Percentiles rank a stretch among this genome's conserved stretches.
Evolutionary conservation across 805 yeast species (phyloP).

Genomic region (Barnettozyma botsteinii): DNA sequence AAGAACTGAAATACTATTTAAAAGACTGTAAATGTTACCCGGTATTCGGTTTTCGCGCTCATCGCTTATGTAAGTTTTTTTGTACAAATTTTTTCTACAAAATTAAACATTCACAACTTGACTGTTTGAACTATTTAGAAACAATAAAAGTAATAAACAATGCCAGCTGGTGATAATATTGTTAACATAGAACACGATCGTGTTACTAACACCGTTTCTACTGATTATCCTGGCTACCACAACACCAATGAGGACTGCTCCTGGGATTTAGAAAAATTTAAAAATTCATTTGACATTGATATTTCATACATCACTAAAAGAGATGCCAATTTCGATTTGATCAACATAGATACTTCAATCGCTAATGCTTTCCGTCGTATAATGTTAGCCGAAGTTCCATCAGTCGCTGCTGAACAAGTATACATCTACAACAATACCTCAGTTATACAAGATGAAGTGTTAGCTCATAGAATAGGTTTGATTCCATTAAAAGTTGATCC

Average conservation of each 20-base stretch:
- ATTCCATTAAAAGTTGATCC: slow-evolving; percentile 90
- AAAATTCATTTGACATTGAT: slow-evolving; percentile 57
- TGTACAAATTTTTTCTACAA: neutral
- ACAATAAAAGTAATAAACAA: neutral
- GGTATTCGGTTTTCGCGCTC: too few relatives aligned
- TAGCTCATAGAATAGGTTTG: slow-evolving; percentile 92
- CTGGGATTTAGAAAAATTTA: slow-evolving; percentile 83
- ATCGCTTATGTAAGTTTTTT: neutral
- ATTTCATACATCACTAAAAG: slow-evolving; percentile 62
- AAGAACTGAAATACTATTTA: too few relatives aligned
- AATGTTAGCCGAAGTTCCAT: slow-evolving; percentile 95
- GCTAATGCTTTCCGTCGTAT: slow-evolving; percentile 96
- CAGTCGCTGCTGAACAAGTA: slow-evolving; percentile 91
- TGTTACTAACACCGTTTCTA: slow-evolving; percentile 82
- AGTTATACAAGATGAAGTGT: slow-evolving; percentile 94
- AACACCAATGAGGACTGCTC: slow-evolving; percentile 55
- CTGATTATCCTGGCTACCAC: slow-evolving; percentile 88
- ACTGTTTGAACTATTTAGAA: too few relatives aligned
- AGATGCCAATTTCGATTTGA: slow-evolving; percentile 78
- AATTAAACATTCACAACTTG: too few relatives aligned
- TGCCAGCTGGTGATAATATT: slow-evolving; percentile 39
- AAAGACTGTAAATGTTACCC: slow-evolving; percentile 3
- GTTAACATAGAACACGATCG: slow-evolving; percentile 88
- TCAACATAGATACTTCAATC: slow-evolving; percentile 83
- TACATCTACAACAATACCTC: slow-evolving; percentile 91